These are phyloP conservation scores for Fusarium beomiforme DNA, from an alignment of 2,329 filamentous ascomycete species.

Conservation along the genomic window DNA sequence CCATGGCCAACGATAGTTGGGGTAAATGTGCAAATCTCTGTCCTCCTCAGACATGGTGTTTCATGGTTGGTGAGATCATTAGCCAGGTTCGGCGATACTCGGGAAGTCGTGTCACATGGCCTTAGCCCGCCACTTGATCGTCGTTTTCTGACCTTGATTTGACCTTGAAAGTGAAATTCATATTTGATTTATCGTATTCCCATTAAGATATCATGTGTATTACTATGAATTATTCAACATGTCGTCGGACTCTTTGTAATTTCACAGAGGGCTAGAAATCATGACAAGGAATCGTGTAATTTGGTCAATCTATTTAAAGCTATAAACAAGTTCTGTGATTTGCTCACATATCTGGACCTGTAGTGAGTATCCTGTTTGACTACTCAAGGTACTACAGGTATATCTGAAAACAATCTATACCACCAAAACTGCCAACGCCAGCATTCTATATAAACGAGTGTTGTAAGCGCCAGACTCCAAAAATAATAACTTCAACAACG, in stretches of 20 bases:
- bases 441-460: neutral
- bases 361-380: neutral
- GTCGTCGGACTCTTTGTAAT: rapidly evolving
- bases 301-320: neutral
- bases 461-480: neutral
- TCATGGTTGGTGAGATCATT: neutral
- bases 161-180: neutral
- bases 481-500: rapidly evolving
- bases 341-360: neutral
- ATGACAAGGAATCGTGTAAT: rapidly evolving
- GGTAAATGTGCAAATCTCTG: neutral
- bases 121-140: neutral
- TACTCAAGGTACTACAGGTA: rapidly evolving
- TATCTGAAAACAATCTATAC: neutral
- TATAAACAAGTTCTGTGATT: neutral
- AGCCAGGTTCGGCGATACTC: neutral
- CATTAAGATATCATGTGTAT: neutral
- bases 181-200: neutral
- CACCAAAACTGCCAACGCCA: neutral
- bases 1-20: neutral
- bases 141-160: rapidly evolving
- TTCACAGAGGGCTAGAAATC: rapidly evolving
- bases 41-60: neutral
- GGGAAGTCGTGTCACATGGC: neutral
- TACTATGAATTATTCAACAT: no score